A percentile compares a stretch with the other conserved stretches of the same genome.
Evolutionary conservation across 257 asterid species (phyloP).

Genomic region (Echium plantagineum): DNA sequence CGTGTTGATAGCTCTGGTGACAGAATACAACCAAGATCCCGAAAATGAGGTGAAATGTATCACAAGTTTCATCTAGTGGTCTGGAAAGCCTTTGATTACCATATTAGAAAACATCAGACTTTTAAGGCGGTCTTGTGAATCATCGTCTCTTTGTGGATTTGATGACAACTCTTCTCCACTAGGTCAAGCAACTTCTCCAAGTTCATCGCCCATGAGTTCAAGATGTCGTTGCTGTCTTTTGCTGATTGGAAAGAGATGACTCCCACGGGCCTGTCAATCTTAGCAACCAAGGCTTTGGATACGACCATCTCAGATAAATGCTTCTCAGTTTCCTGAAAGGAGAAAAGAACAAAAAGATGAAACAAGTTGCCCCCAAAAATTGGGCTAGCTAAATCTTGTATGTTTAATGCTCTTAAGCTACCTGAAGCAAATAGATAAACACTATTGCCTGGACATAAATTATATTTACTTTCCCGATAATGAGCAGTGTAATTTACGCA

Average conservation of each 20-base stretch:
- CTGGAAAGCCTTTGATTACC: background rate
- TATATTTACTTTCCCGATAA: too few species aligned
- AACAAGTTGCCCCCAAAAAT: background rate
- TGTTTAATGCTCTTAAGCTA: too few species aligned
- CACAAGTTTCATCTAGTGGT: too few species aligned
- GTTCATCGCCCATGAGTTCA: slow-evolving; percentile 82
- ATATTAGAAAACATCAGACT: slow-evolving; percentile 26
- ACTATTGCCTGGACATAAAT: too few species aligned
- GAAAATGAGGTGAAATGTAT: too few species aligned
- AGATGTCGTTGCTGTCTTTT: slow-evolving; percentile 79
- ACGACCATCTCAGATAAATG: slow-evolving; percentile 96
- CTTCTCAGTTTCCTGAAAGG: slow-evolving; percentile 73
- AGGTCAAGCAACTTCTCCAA: slow-evolving; percentile 99
- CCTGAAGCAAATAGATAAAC: too few species aligned
- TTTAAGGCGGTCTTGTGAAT: slow-evolving; percentile 76
- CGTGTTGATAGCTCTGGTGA: background rate
- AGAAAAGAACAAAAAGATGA: background rate
- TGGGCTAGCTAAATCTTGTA: too few species aligned
- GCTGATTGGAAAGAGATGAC: slow-evolving; percentile 63
- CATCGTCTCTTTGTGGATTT: slow-evolving; percentile 97
- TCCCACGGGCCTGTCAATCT: slow-evolving; percentile 85
- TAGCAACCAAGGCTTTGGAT: slow-evolving; percentile 72
- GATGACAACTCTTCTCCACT: slow-evolving; percentile 98
- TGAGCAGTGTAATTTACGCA: too few species aligned
- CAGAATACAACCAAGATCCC: background rate